Conservation (phyloP, 805 yeast genomes). For the Sungouiozyma ichnusensis region DNA sequence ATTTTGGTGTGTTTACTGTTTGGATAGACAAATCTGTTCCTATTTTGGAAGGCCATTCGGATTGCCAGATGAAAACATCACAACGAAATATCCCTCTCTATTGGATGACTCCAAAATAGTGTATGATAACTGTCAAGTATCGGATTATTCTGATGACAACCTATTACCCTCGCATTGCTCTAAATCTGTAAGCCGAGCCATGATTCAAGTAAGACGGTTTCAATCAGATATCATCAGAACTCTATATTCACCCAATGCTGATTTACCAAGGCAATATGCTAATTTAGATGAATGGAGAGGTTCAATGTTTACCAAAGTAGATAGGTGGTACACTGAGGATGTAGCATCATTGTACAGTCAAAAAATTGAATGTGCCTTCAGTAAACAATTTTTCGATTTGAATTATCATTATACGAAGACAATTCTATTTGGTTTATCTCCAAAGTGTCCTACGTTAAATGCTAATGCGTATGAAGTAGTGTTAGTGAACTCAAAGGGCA, state of each 20-base stretch:
- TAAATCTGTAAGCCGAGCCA: conserved; percentile 54
- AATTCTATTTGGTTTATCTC: conserved; percentile 67
- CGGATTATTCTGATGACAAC: conserved; percentile 31
- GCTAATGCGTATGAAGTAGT: conserved; percentile 45
- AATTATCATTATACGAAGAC: conserved; percentile 70
- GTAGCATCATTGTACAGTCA: conserved; percentile 43
- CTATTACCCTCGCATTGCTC: conserved; percentile 44
- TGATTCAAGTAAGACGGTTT: conserved; percentile 58
- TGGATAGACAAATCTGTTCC: conserved; percentile 79
- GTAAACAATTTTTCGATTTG: conserved; percentile 54
- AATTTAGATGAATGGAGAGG: conserved; percentile 53
- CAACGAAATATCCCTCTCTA: conserved; percentile 60
- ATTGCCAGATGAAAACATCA: conserved; percentile 70
- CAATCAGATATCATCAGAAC: conserved; percentile 71
- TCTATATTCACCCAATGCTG: conserved; percentile 56
- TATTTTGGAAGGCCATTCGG: conserved; percentile 84
- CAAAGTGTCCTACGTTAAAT: conserved; percentile 48
- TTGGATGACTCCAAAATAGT: conserved; percentile 62
- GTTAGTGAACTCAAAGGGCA: conserved; percentile 52
- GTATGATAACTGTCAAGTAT: conserved; percentile 24
- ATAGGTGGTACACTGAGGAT: conserved; percentile 46
- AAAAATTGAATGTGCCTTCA: conserved; percentile 66
- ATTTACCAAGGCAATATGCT: conserved; percentile 53
- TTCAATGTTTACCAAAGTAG: conserved; percentile 41
- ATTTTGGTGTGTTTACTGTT: conserved; percentile 83